Evolutionary conservation across 164 flowering plant genomes (phyloP).

Genomic region (Stephania cephalantha): DNA sequence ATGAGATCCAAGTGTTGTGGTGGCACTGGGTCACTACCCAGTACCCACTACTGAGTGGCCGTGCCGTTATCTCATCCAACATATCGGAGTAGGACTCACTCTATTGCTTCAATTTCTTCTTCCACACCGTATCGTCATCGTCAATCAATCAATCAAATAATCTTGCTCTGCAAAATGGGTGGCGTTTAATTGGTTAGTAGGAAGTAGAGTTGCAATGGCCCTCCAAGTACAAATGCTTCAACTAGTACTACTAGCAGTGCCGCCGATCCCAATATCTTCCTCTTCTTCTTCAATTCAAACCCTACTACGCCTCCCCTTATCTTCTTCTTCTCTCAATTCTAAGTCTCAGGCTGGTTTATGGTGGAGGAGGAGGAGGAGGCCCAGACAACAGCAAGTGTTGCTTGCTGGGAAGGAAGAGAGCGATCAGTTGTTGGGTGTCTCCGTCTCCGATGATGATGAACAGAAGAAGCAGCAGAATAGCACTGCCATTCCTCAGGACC

Average conservation of each 20-base stretch:
- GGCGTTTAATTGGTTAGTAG: too few species aligned
- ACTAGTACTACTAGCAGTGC: neutral
- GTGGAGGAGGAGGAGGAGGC: conserved; percentile 1
- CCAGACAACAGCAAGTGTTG: neutral
- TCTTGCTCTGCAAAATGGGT: too few species aligned
- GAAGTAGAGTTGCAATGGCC: conserved; percentile 9
- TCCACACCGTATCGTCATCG: too few species aligned
- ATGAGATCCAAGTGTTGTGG: too few species aligned
- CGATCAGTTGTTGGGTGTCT: conserved; percentile 8
- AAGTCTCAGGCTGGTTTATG: neutral
- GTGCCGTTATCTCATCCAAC: too few species aligned
- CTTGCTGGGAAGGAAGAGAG: conserved; percentile 37
- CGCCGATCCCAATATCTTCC: neutral
- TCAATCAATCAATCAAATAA: too few species aligned
- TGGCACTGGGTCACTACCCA: too few species aligned
- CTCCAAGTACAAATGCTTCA: conserved; percentile 9
- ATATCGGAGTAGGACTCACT: too few species aligned
- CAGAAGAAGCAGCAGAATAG: conserved; percentile 3
- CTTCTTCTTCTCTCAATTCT: neutral
- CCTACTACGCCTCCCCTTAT: neutral
- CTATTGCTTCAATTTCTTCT: too few species aligned
- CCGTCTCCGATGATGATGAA: conserved; percentile 13
- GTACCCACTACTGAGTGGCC: too few species aligned
- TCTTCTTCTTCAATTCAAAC: conserved; percentile 3
- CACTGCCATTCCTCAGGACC: conserved; percentile 1